A percentile compares a stretch with the other conserved stretches of the same genome.
These are phyloP conservation scores for Forsythia viridissima DNA, from an alignment of 257 asterid species.

Conservation along the genomic window DNA sequence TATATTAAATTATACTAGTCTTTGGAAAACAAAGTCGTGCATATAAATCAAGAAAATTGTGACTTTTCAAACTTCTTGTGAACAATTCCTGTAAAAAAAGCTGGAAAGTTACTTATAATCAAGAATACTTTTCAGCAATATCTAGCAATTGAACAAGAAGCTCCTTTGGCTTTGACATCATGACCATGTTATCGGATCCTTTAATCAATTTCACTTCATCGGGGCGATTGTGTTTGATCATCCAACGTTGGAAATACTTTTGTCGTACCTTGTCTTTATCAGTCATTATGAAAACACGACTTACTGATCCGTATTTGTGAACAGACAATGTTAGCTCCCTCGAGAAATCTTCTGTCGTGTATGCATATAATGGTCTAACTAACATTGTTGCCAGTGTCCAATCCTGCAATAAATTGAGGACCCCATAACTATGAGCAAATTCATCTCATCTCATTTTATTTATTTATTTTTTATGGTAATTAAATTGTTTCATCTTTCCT, in stretches of 20 bases:
- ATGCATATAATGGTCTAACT: conserved; percentile 24
- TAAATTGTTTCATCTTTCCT: background rate
- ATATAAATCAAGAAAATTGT: background rate
- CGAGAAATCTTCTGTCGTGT: conserved; percentile 17
- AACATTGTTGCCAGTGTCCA: conserved; percentile 34
- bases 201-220: conserved; percentile 31
- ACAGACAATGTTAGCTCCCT: conserved; percentile 19
- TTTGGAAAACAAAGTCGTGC: background rate
- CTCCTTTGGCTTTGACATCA: conserved; percentile 37
- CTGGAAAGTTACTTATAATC: conserved; percentile 14
- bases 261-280: conserved; percentile 28
- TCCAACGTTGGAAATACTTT: conserved; percentile 30
- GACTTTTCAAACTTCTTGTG: background rate
- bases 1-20: background rate
- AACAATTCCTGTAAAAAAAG: background rate
- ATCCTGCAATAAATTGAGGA: conserved; percentile 24
- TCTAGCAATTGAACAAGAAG: conserved; percentile 21
- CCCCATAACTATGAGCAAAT: background rate
- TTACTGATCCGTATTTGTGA: conserved; percentile 26
- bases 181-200: conserved; percentile 47
- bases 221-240: conserved; percentile 38
- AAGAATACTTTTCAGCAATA: conserved; percentile 15
- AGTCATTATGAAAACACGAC: conserved; percentile 30
- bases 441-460: background rate
- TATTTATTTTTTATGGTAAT: background rate